Evolutionary conservation across 192 early-diverging fungal species (phyloP), one percentile per base, ranked within the genome.

Genomic region (Rhizophagus sp.): DNA sequence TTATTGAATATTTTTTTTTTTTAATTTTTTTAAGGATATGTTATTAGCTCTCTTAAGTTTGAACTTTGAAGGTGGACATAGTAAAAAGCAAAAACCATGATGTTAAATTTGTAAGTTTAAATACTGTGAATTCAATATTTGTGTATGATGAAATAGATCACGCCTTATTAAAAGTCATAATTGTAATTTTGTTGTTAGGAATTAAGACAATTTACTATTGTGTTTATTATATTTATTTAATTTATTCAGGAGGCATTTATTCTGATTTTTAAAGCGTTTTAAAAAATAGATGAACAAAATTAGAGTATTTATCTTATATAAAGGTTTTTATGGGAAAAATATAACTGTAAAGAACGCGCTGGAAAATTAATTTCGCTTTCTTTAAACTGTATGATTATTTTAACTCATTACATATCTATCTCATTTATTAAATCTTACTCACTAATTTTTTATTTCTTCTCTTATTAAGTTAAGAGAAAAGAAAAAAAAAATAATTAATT

Each of bases 61-160:
- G 27, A 76, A 76, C 34, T 76, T 76, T 76, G 61, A 76, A 63
- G 74, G 61, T 39, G 74, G 61, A 1, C 15, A n/a, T n/a, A 30
- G 36, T n/a, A 12, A 30, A 44, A 70, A 70, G 10, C 27, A 12
- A 33, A 67, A 5, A 17, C 65, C 65, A 33, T 67, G 52, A 57
- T 57, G 41, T 9, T 44, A 44, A 44, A 8, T 4, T 44, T 4
- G 41, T 44, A 44, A 44, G 41, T 44, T 1, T 44, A 44, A 44
- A 44, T 44, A 44, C 7, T 44, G 41, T 44, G 10, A 5, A 36
- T 36, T 5, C 5, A 36, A 30, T 30, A 5, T 36, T 2, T 44
- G 41, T 44, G 41, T 44, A 44, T 44, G 9, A 44, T 44, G 9
- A 44, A 44, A 44, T 0, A 9, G 41, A 44, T 44, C 41, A 1